Percentiles rank a stretch among this genome's conserved stretches.
These are phyloP conservation scores for Trichoderma polysporum DNA, from an alignment of 2,329 filamentous ascomycete genomes.

Conservation along the genomic window DNA sequence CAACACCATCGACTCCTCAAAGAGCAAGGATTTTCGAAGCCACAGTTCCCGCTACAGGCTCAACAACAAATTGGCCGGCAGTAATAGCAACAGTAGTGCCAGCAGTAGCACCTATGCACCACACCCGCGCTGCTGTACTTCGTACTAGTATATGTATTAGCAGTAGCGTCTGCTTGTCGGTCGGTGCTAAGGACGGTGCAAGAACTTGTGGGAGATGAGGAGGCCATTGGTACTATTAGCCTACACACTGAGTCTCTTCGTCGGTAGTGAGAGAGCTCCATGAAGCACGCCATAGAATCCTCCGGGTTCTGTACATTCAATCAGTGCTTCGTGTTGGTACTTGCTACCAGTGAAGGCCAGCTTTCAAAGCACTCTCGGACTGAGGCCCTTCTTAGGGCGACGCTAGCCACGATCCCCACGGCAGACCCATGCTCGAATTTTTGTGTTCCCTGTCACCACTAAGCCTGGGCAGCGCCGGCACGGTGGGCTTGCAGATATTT, in stretches of 20 bases:
- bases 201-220: background rate
- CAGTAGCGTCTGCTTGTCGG: constrained; percentile 2
- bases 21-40: background rate
- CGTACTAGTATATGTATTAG: background rate
- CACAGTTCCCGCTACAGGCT: constrained; percentile 6
- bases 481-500: constrained; percentile 9
- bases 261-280: background rate
- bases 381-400: constrained; percentile 8
- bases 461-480: background rate
- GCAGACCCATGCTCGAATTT: constrained; percentile 10
- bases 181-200: background rate
- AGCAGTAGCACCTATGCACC: background rate
- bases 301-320: background rate
- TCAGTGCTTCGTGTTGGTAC: constrained; percentile 5
- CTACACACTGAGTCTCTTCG: background rate
- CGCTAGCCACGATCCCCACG: constrained; percentile 18
- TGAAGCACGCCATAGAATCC: background rate
- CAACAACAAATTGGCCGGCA: constrained; percentile 8
- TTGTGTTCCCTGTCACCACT: constrained; percentile 12
- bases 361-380: constrained; percentile 12
- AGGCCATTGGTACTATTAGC: background rate
- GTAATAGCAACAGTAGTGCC: background rate
- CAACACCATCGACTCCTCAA: constrained; percentile 13
- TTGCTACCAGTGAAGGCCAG: background rate
- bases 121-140: constrained; percentile 10